Conservation (phyloP, 2,329 filamentous ascomycete species). For the Hypomyces perniciosus region DNA sequence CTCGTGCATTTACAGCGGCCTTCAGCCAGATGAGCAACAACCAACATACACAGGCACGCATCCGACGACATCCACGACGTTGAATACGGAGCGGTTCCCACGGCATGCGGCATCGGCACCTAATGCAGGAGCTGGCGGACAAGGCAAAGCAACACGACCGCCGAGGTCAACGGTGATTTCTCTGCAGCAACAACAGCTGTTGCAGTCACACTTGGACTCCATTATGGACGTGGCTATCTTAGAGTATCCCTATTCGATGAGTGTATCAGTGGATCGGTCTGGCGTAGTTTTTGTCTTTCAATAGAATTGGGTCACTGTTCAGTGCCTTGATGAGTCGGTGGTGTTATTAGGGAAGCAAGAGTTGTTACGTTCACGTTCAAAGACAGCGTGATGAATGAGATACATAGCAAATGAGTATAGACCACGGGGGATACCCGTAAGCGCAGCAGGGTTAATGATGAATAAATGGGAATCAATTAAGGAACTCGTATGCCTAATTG, state of each 20-base stretch:
- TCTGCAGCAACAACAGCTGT: slow-evolving; percentile 76
- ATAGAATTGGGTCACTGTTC: slow-evolving; percentile 22
- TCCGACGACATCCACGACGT: slow-evolving; percentile 54
- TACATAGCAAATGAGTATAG: too few species aligned
- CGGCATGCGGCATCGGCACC: slow-evolving; percentile 29
- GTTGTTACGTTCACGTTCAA: neutral
- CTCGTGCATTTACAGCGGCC: slow-evolving; percentile 74
- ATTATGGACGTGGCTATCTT: slow-evolving; percentile 84
- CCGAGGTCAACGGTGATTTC: slow-evolving; percentile 80
- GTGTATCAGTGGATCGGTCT: slow-evolving; percentile 80
- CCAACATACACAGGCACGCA: slow-evolving; percentile 66
- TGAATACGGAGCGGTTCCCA: slow-evolving; percentile 60
- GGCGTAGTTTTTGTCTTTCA: slow-evolving; percentile 83
- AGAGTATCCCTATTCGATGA: slow-evolving; percentile 87
- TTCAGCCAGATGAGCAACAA: slow-evolving; percentile 62
- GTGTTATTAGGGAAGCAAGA: neutral
- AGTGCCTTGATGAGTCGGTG: neutral
- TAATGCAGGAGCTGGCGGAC: slow-evolving; percentile 23
- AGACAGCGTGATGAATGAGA: neutral
- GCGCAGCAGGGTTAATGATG: too few species aligned
- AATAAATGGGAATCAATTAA: too few species aligned
- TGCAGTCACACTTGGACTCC: slow-evolving; percentile 81
- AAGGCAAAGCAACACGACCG: slow-evolving; percentile 37
- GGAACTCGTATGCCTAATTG: too few species aligned
- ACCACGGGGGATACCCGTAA: too few species aligned